phyloP scores from a whole-genome alignment of 225 moss, liverwort and hornwort genomes.

The Physcomitrium patens region DNA sequence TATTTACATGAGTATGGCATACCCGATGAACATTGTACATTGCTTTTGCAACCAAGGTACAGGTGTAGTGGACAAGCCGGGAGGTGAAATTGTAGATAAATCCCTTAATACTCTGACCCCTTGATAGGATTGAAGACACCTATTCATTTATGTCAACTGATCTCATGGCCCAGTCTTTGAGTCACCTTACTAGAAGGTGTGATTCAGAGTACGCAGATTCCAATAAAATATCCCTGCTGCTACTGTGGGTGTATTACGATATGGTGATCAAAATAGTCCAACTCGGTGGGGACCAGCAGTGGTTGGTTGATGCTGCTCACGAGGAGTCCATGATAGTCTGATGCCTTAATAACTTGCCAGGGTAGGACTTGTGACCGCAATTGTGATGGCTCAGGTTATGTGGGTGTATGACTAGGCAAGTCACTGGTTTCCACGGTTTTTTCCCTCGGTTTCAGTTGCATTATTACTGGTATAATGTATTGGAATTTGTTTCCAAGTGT shows the following conservation, averaged over 20 bases:
- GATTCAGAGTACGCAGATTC: slow-evolving; percentile 27
- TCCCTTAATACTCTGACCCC: slow-evolving; percentile 25
- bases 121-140: slow-evolving; percentile 14
- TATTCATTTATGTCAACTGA: slow-evolving; percentile 16
- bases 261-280: no score
- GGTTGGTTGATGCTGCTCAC: no score
- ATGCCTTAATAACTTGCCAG: slow-evolving; percentile 14
- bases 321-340: no score
- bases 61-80: slow-evolving; percentile 39
- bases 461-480: neutral
- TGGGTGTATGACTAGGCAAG: neutral
- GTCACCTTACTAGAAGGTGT: slow-evolving; percentile 9
- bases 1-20: slow-evolving; percentile 48
- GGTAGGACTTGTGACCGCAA: slow-evolving; percentile 15
- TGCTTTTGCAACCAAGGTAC: slow-evolving; percentile 44
- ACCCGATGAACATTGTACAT: slow-evolving; percentile 51
- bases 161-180: neutral
- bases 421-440: slow-evolving; percentile 1
- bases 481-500: slow-evolving; percentile 1
- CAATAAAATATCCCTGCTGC: slow-evolving; percentile 18
- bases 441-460: slow-evolving; percentile 17
- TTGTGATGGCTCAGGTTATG: slow-evolving; percentile 21
- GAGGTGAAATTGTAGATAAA: slow-evolving; percentile 52
- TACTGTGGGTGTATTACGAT: neutral
- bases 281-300: no score